Evolutionary conservation across 2,329 filamentous ascomycete genomes (phyloP), one percentile per base, ranked within the genome.

Genomic region (Arthrobotrys sinensis): DNA sequence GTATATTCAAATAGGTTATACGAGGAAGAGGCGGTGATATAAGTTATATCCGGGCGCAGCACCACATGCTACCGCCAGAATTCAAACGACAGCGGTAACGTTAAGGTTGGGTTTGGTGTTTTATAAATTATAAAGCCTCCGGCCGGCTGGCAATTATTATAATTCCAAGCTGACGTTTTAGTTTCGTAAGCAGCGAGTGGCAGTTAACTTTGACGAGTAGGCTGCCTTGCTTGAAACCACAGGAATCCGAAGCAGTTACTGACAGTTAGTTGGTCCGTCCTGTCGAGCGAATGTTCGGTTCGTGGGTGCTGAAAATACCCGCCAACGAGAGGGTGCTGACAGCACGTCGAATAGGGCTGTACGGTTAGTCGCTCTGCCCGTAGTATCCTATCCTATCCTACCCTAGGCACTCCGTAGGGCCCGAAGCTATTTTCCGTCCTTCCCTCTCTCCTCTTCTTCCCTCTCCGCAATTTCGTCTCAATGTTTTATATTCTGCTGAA

Each of bases 291-390:
- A 16, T 24, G 50, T 36, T 53, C 19, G 21, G 14, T 38, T 34
- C 14, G 11, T 38, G 6, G 32, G 38, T 11, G 19, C 62, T 50
- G 45, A 69, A 69, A 69, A 69, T 70, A 62, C 66, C 66, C 21
- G 53, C 53, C 66, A 62, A 70, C 53, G 66, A 62, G 53, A 62
- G 43, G 46, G 19, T 38, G 66, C 66, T 34, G 52, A 60, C 48
- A 62, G 66, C 55, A 40, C 63, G 32, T 36, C 32, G 64, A 52
- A 67, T 43, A 24, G 38, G 34, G 34, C 21, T 40, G 36, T 24
- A 7, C 45, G 53, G 4, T 53, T 66, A 50, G 45, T 66, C 46
- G 45, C 46, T 48, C n/a, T 45, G 10, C 16, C 28, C 21, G 50
- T 28, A 28, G 24, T 28, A 28, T 28, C 24, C 24, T 28, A 28